These are phyloP conservation scores for Lobosporangium transversale DNA, from an alignment of 192 early-diverging fungal species.

Conservation along the genomic window DNA sequence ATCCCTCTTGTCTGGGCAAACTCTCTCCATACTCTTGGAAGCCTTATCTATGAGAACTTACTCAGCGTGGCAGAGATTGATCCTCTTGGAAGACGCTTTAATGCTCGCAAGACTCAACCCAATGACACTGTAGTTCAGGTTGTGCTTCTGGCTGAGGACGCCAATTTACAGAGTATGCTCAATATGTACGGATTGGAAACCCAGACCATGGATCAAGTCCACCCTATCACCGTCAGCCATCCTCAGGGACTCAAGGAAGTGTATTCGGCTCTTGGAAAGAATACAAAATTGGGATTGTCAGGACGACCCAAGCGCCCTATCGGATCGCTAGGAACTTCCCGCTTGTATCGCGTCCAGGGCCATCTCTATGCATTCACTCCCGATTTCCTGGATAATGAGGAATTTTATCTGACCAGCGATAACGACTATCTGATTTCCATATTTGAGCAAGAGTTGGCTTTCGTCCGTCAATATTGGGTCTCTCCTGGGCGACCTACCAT, in stretches of 20 bases:
- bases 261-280: conserved; percentile 75
- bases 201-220: conserved; percentile 76
- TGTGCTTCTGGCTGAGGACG: conserved; percentile 79
- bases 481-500: conserved; percentile 82
- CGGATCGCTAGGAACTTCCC: conserved; percentile 81
- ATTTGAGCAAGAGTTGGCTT: conserved; percentile 80
- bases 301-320: conserved; percentile 82
- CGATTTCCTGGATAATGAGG: conserved; percentile 87
- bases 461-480: conserved; percentile 78
- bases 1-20: conserved; percentile 90
- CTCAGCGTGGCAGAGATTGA: conserved; percentile 83
- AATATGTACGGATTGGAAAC: conserved; percentile 83
- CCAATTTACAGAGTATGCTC: conserved; percentile 74
- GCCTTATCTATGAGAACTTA: conserved; percentile 79
- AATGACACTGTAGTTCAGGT: conserved; percentile 79
- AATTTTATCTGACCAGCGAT: conserved; percentile 89
- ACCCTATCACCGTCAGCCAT: conserved; percentile 74
- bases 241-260: conserved; percentile 83
- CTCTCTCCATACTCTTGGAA: conserved; percentile 80
- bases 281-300: conserved; percentile 78
- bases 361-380: conserved; percentile 86
- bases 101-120: conserved; percentile 59
- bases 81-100: conserved; percentile 79
- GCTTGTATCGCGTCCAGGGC: conserved; percentile 85
- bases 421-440: conserved; percentile 83